phyloP scores from a whole-genome alignment of 2,329 filamentous ascomycete species.

The Clarireedia homoeocarpa region DNA sequence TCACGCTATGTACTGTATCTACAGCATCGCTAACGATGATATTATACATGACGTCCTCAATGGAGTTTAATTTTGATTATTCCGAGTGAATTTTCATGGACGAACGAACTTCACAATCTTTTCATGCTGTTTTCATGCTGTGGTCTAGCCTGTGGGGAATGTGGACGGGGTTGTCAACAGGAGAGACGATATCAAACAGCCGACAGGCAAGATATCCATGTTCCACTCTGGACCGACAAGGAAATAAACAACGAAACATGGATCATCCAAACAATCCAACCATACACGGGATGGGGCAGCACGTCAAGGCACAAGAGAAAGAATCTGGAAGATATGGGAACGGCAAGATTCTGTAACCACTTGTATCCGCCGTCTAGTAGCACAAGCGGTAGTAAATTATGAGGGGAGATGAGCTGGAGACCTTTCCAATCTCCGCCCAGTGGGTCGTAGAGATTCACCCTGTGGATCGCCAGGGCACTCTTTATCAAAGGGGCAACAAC shows the following conservation, averaged over 20 bases:
- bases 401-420: neutral
- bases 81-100: too few species aligned
- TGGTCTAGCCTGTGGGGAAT: too few species aligned
- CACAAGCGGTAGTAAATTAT: too few species aligned
- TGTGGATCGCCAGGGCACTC: neutral
- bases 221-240: neutral
- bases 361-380: too few species aligned
- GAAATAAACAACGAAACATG: neutral
- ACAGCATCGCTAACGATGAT: too few species aligned
- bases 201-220: neutral
- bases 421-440: slow-evolving; percentile 1
- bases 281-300: neutral
- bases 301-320: neutral
- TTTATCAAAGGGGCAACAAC: slow-evolving; percentile 3
- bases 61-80: too few species aligned
- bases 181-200: neutral
- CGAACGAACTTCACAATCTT: too few species aligned
- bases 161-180: too few species aligned
- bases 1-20: too few species aligned
- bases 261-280: neutral
- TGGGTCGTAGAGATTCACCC: slow-evolving; percentile 2
- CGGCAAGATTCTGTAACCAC: neutral
- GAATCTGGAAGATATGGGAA: neutral
- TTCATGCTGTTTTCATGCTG: too few species aligned
- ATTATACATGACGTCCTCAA: too few species aligned